Conservation (phyloP, 345 rosid genomes). For the Lumnitzera racemosa region DNA sequence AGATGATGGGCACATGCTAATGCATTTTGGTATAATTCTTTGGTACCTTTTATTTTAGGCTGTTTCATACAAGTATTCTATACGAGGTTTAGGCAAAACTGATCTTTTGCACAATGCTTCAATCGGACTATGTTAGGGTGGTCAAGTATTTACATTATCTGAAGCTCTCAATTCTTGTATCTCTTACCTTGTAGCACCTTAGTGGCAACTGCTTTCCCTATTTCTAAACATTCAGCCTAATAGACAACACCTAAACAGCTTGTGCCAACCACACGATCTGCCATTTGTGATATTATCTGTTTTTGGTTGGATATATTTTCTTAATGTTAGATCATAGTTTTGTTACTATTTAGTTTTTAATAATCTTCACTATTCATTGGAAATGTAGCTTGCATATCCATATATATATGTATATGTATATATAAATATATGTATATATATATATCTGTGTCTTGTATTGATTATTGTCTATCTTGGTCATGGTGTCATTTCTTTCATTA, state of each 20-base stretch:
- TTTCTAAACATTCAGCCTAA: constrained; percentile 83
- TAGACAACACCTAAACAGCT: constrained; percentile 93
- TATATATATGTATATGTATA: no score
- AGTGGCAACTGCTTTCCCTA: constrained; percentile 80
- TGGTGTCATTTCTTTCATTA: no score
- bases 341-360: no score
- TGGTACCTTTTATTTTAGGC: constrained; percentile 54
- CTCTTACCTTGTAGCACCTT: constrained; percentile 92
- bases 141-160: constrained; percentile 69
- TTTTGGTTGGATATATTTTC: no score
- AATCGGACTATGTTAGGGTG: constrained; percentile 82
- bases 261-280: constrained; percentile 67
- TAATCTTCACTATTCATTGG: no score
- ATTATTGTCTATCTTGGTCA: no score
- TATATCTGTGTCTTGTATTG: no score
- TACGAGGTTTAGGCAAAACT: constrained; percentile 90
- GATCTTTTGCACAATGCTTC: constrained; percentile 86
- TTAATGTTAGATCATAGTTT: no score
- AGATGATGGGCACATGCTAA: constrained; percentile 54
- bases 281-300: constrained; percentile 69
- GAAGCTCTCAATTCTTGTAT: constrained; percentile 97
- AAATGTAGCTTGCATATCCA: no score
- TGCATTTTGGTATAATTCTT: constrained; percentile 67
- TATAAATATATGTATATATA: no score
- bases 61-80: constrained; percentile 88